Evolutionary conservation across 2,329 filamentous ascomycete genomes (phyloP).

Genomic region (Monosporascus sp.): DNA sequence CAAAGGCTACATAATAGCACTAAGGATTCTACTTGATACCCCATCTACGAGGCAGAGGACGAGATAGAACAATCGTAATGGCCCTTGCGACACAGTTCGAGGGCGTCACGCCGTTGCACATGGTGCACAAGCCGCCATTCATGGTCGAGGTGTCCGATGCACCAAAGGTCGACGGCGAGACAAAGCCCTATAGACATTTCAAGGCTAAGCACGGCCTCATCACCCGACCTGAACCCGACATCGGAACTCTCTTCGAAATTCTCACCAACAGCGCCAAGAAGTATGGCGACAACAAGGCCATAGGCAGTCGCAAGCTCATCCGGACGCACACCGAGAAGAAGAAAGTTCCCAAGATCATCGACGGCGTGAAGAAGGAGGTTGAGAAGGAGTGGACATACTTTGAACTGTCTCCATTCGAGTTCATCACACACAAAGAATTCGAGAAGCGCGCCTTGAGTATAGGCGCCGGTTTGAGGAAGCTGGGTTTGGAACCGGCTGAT

Average conservation of each 20-base stretch:
- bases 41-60: too few relatives aligned
- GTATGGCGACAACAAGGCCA: conserved; percentile 57
- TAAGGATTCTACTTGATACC: too few relatives aligned
- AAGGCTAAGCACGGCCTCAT: conserved; percentile 65
- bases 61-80: conserved; percentile 11
- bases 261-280: conserved; percentile 61
- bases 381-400: conserved; percentile 92
- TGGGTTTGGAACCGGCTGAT: conserved; percentile 64
- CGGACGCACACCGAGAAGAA: conserved; percentile 77
- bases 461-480: conserved; percentile 66
- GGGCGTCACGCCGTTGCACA: conserved; percentile 47
- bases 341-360: conserved; percentile 82
- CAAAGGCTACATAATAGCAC: too few relatives aligned
- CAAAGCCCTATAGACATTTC: conserved; percentile 72
- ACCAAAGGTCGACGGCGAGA: conserved; percentile 70
- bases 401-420: conserved; percentile 73
- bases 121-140: conserved; percentile 66
- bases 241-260: conserved; percentile 75
- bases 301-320: conserved; percentile 69
- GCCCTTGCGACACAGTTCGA: conserved; percentile 22
- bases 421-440: conserved; percentile 75
- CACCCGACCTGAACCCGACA: conserved; percentile 58
- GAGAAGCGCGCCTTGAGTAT: conserved; percentile 62
- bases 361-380: conserved; percentile 71
- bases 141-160: conserved; percentile 66